Percentiles rank a stretch among this genome's conserved stretches.
Conservation (phyloP, 495 filamentous ascomycete species). For the Neurospora tetraspora region DNA sequence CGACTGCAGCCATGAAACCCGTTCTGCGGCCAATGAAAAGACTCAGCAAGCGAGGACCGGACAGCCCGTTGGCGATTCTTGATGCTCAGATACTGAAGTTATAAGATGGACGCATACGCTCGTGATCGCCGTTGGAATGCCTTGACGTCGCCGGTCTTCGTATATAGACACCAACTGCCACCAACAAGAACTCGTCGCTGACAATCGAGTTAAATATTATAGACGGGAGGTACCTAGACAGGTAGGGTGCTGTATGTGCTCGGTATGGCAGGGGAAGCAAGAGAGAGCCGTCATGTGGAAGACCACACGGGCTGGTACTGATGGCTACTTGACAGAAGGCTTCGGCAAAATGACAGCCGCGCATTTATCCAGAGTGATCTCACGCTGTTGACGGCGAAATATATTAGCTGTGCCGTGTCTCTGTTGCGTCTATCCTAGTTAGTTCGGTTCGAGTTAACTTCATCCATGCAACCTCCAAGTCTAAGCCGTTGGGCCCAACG, state of each 20-base stretch:
- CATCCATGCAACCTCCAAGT: not conserved
- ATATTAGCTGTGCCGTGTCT: slow-evolving; percentile 27
- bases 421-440: not conserved
- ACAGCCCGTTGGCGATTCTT: not conserved
- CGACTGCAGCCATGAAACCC: slow-evolving; percentile 1
- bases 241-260: not conserved
- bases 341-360: slow-evolving; percentile 20
- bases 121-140: not conserved
- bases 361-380: slow-evolving; percentile 28
- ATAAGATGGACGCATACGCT: not conserved
- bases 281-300: slow-evolving; percentile 17
- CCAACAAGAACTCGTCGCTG: not conserved
- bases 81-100: not conserved
- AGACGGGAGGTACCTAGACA: too few relatives aligned
- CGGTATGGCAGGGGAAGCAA: not conserved
- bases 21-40: slow-evolving; percentile 1
- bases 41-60: slow-evolving; percentile 1
- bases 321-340: slow-evolving; percentile 12
- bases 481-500: not conserved
- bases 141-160: not conserved
- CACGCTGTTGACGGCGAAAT: slow-evolving; percentile 18
- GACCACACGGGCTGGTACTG: slow-evolving; percentile 8
- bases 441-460: not conserved
- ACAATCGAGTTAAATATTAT: not conserved
- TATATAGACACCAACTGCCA: not conserved